phyloP scores from a whole-genome alignment of 2,329 filamentous ascomycete genomes.

The Fusarium sp. region DNA sequence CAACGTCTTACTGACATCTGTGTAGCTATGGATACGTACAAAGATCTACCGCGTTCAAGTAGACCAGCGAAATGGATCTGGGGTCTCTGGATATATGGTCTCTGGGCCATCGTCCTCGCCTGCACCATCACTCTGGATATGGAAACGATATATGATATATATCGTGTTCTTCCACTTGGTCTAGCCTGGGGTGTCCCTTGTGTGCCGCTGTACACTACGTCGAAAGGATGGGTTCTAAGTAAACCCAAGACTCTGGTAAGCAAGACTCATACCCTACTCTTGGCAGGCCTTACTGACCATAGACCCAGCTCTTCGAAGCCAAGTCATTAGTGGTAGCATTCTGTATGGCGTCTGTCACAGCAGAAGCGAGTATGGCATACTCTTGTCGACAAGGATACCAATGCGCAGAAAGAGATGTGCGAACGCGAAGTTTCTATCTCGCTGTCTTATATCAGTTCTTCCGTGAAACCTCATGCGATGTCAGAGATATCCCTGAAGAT shows the following conservation, averaged over 20 bases:
- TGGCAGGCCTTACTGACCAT: not conserved
- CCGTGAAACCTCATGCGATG: slow-evolving; percentile 25
- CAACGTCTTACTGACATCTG: too few relatives aligned
- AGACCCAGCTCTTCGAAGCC: slow-evolving; percentile 13
- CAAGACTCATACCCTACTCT: too few relatives aligned
- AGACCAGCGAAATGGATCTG: slow-evolving; percentile 21
- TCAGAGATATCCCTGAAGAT: slow-evolving; percentile 21
- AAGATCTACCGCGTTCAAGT: slow-evolving; percentile 3
- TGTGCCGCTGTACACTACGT: not conserved
- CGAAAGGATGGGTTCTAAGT: slow-evolving; percentile 7
- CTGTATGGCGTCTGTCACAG: slow-evolving; percentile 24
- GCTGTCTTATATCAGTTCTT: slow-evolving; percentile 24
- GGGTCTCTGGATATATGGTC: slow-evolving; percentile 10
- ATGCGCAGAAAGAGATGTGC: not conserved
- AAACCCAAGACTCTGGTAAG: slow-evolving; percentile 28
- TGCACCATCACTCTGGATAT: slow-evolving; percentile 7
- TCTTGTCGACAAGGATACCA: slow-evolving; percentile 10
- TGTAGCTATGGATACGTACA: slow-evolving; percentile 28
- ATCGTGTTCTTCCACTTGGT: slow-evolving; percentile 24
- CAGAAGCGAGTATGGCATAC: slow-evolving; percentile 20
- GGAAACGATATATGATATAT: slow-evolving; percentile 24
- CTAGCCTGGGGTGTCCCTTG: slow-evolving; percentile 28
- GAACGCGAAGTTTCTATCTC: slow-evolving; percentile 13
- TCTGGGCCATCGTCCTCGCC: slow-evolving; percentile 4
- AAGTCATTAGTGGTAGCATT: slow-evolving; percentile 24